phyloP scores from a whole-genome alignment of 768 basidiomycete genomes.

The Psilocybe sp. region DNA sequence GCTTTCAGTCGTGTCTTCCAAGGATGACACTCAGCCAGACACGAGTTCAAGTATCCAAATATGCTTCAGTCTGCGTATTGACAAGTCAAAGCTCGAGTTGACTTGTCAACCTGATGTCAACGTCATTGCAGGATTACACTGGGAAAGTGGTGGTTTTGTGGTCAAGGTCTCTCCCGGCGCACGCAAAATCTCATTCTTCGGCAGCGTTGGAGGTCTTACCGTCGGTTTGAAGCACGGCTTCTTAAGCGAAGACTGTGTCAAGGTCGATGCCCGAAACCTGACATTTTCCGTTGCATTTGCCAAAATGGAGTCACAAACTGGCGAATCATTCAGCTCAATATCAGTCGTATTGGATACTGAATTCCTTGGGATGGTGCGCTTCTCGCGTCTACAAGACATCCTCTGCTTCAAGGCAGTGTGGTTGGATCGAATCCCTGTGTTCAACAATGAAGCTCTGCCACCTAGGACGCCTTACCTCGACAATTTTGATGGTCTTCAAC shows the following conservation, averaged over 20 bases:
- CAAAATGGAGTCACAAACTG: constrained; percentile 39
- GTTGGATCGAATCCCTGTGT: constrained; percentile 82
- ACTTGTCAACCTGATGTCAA: constrained; percentile 91
- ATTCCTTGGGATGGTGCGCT: constrained; percentile 72
- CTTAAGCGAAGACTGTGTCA: constrained; percentile 78
- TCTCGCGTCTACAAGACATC: constrained; percentile 88
- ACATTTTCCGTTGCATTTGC: constrained; percentile 71
- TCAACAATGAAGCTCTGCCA: constrained; percentile 42
- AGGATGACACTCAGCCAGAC: constrained; percentile 11
- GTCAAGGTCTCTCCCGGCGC: constrained; percentile 74
- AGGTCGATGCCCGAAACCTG: constrained; percentile 78
- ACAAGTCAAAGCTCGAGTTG: constrained; percentile 81
- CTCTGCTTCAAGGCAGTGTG: constrained; percentile 95
- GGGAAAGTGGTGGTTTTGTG: constrained; percentile 94
- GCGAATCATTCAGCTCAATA: constrained; percentile 46
- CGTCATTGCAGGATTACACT: constrained; percentile 83
- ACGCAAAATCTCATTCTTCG: constrained; percentile 70
- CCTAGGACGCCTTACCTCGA: constrained; percentile 14
- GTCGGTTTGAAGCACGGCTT: constrained; percentile 83
- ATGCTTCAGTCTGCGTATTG: constrained; percentile 87
- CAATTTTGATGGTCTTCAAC: background rate
- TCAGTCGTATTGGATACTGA: constrained; percentile 85
- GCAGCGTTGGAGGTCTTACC: constrained; percentile 78
- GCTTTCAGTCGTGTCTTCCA: constrained; percentile 10
- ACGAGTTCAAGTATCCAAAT: constrained; percentile 58